Conservation (phyloP, 139 green algal species). For the Chlamydomonas incerta region DNA sequence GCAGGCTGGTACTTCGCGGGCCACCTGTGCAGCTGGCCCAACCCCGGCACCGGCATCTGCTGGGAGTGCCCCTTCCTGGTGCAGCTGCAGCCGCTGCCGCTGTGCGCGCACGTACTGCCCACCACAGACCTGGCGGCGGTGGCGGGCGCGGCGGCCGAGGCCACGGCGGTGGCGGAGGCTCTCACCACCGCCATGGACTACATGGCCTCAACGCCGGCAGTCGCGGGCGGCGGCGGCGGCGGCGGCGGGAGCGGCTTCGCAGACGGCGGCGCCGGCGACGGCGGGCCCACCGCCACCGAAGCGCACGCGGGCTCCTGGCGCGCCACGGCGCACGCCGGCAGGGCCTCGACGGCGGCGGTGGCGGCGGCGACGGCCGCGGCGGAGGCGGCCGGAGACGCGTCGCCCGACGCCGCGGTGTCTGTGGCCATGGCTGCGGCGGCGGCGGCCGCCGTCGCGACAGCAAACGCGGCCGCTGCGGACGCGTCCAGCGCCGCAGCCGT, state of each 20-base stretch:
- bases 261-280: neutral
- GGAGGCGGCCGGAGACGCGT: neutral
- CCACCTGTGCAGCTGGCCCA: constrained; percentile 52
- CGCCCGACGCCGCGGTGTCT: neutral
- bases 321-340: neutral
- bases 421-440: neutral
- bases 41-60: constrained; percentile 59
- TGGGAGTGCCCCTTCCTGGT: constrained; percentile 77
- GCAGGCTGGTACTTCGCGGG: constrained; percentile 67
- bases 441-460: neutral
- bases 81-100: constrained; percentile 46
- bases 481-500: neutral
- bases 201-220: neutral
- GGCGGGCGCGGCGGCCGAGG: neutral
- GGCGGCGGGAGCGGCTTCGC: too few relatives aligned
- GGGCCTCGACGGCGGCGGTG: neutral
- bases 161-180: neutral
- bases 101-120: constrained; percentile 35
- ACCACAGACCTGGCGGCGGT: constrained; percentile 28
- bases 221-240: neutral
- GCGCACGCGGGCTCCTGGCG: neutral
- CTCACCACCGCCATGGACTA: neutral
- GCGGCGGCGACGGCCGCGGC: neutral
- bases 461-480: neutral
- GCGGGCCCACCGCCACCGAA: too few relatives aligned